Evolutionary conservation across 805 yeast genomes (phyloP), one percentile per base, ranked within the genome.

Genomic region (Sugiyamaella smithiae): DNA sequence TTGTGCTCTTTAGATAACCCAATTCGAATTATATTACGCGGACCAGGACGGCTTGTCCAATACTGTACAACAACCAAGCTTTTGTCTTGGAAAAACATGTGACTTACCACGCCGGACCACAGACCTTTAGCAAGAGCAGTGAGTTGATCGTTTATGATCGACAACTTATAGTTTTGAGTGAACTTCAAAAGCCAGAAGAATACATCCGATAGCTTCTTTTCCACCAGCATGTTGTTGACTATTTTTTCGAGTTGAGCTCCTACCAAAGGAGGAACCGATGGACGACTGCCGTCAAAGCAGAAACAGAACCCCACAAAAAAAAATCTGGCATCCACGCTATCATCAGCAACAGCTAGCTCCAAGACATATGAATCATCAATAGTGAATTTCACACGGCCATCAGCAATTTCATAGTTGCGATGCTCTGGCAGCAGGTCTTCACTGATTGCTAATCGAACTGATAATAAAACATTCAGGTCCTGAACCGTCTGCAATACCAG

Each of bases 261-360:
- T 4, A 72, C 65, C 4, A 53, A 54, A 1, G 57, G 51, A 1
- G 69, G 55, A n/a, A 75, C 72, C 14, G 64, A 55, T 11, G 63
- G 53, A 4, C 64, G 57, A 1, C 57, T 50, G 9, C 62, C 61
- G 6, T 64, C 57, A 58, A 85, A 83, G 19, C 76, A 68, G 48
- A 89, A 77, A 48, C 79, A 74, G 65, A 89, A 84, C 62, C 87
- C 91, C 17, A 91, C 85, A 51, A 88, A 74, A 61, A 82, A 86
- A 57, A 85, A 83, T 12, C 88, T 88, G 0, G 88, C 78, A 32
- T 77, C 76, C 2, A 70, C 72, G 1, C 73, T 70, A 20, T 81
- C 81, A 57, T 80, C 82, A 4, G 82, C 82, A 31, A 88, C 81
- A 0, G 93, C 86, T n/a, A 90, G 73, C 20, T 89, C 87, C 12